These are phyloP conservation scores for Friedmanniomyces simplex DNA, from an alignment of 495 filamentous ascomycete species.

Conservation along the genomic window DNA sequence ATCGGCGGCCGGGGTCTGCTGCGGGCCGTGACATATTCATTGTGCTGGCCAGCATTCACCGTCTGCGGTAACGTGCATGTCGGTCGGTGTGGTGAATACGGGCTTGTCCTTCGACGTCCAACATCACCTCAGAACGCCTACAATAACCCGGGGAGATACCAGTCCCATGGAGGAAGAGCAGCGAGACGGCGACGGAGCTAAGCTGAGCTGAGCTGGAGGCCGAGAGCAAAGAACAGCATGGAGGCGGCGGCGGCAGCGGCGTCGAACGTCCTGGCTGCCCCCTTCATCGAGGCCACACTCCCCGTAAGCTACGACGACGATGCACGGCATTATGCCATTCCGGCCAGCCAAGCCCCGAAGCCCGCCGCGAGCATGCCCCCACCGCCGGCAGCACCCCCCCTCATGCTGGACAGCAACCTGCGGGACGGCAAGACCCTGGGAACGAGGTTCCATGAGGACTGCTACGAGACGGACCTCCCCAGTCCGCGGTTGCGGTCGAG, in stretches of 20 bases:
- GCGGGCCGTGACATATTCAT: too few relatives aligned
- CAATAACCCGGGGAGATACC: not conserved
- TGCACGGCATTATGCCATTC: constrained; percentile 9
- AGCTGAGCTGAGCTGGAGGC: not conserved
- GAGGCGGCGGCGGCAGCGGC: not conserved
- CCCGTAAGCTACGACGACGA: constrained; percentile 8
- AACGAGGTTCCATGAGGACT: constrained; percentile 20
- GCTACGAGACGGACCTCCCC: constrained; percentile 16
- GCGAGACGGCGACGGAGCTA: not conserved
- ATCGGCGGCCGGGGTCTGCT: too few relatives aligned
- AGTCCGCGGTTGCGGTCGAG: constrained; percentile 13
- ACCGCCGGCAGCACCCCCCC: not conserved
- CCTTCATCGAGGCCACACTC: not conserved
- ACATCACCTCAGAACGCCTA: too few relatives aligned
- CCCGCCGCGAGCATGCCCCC: not conserved
- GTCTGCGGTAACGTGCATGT: too few relatives aligned
- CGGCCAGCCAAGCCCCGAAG: constrained; percentile 4
- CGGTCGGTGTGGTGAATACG: too few relatives aligned
- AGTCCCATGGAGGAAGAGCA: not conserved
- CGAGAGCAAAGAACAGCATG: not conserved
- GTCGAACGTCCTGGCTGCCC: not conserved
- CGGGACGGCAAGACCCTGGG: constrained; percentile 13
- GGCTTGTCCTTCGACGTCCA: too few relatives aligned
- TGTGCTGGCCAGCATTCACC: too few relatives aligned
- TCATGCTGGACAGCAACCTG: not conserved